Evolutionary conservation across 768 basidiomycete genomes (phyloP).

Genomic region (Podaxis sp.): DNA sequence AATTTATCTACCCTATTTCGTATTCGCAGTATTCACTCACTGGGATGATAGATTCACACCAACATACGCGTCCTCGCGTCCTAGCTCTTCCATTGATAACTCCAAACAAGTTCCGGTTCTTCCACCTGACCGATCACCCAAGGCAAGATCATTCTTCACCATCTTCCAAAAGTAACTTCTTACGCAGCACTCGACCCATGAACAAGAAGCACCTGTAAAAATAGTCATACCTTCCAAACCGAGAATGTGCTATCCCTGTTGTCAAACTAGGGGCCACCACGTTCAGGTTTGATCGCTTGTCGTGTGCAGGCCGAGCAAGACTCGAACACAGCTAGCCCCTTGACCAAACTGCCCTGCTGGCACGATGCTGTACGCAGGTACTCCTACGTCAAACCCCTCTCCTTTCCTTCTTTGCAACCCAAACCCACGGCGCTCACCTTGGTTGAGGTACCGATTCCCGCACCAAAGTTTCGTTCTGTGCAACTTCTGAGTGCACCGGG

Average conservation of each 20-base stretch:
- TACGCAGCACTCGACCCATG: no score
- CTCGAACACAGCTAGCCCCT: not conserved
- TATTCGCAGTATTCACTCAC: not conserved
- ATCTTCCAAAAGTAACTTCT: not conserved
- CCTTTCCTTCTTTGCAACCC: not conserved
- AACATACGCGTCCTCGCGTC: not conserved
- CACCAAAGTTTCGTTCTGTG: not conserved
- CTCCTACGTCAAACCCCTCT: not conserved
- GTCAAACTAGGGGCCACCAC: constrained; percentile 2
- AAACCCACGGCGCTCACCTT: not conserved
- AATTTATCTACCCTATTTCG: not conserved
- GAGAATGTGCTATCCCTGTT: not conserved
- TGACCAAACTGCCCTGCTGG: not conserved
- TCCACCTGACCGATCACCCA: not conserved
- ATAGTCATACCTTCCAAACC: not conserved
- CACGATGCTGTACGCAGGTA: not conserved
- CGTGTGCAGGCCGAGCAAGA: not conserved
- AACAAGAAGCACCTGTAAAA: not conserved
- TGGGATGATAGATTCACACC: not conserved
- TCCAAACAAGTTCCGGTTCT: not conserved
- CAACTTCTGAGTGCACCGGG: not conserved
- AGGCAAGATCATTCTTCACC: not conserved
- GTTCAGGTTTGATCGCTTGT: not conserved
- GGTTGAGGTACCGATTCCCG: not conserved
- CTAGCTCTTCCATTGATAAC: not conserved